Conservation (phyloP, 345 rosid species). For the Cardamine resedifolia region DNA sequence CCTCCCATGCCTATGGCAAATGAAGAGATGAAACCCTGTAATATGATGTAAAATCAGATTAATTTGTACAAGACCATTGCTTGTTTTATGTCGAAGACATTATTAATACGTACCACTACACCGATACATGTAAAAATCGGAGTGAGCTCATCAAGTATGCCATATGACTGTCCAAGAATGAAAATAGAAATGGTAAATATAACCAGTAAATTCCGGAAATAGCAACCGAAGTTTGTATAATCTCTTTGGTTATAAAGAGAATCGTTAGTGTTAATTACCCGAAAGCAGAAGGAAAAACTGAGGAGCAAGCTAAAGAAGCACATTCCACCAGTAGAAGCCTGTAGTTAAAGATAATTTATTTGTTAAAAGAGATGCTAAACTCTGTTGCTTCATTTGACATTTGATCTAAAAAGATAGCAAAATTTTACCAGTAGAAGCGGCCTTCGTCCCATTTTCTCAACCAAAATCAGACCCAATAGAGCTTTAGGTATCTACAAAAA, state of each 20-base stretch:
- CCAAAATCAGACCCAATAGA: slow-evolving; percentile 32
- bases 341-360: not conserved
- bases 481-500: slow-evolving; percentile 37
- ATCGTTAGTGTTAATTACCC: slow-evolving; percentile 42
- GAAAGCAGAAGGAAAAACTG: slow-evolving; percentile 49
- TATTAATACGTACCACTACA: slow-evolving; percentile 34
- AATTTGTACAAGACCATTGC: not conserved
- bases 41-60: not conserved
- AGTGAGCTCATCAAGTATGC: slow-evolving; percentile 38
- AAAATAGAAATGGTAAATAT: not conserved
- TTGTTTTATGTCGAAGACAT: not conserved
- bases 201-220: not conserved
- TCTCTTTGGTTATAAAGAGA: not conserved
- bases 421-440: slow-evolving; percentile 46
- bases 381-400: not conserved
- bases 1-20: slow-evolving; percentile 54
- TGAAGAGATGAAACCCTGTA: slow-evolving; percentile 43
- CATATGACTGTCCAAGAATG: slow-evolving; percentile 29
- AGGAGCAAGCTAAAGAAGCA: slow-evolving; percentile 41
- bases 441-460: slow-evolving; percentile 53
- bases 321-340: slow-evolving; percentile 57
- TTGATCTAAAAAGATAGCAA: not conserved
- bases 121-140: slow-evolving; percentile 39
- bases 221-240: not conserved
- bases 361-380: slow-evolving; percentile 13